These are phyloP conservation scores for Cylindrotheca fusiformis DNA, from an alignment of 108 stramenopile species.

Conservation along the genomic window DNA sequence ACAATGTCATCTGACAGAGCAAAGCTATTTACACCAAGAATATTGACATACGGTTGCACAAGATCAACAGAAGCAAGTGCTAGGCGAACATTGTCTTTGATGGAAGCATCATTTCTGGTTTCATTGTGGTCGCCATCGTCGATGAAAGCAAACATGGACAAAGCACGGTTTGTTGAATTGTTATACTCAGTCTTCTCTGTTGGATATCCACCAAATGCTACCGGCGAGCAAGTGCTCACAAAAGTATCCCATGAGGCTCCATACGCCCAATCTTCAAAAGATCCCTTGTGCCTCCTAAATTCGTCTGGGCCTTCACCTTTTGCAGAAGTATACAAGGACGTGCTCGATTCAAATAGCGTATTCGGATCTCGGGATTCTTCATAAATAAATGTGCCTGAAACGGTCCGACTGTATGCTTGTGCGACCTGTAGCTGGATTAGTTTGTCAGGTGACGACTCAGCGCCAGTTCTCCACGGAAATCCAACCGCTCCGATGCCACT, in stretches of 20 bases:
- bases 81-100: conserved; percentile 80
- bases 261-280: conserved; percentile 94
- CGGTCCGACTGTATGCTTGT: conserved; percentile 23
- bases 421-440: conserved; percentile 35
- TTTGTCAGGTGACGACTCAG: conserved; percentile 37
- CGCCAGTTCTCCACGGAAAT: background rate
- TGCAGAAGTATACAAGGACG: background rate
- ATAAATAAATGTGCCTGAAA: conserved; percentile 55
- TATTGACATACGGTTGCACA: conserved; percentile 83
- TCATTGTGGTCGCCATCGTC: no score
- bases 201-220: conserved; percentile 51
- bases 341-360: background rate
- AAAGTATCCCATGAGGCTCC: conserved; percentile 85
- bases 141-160: conserved; percentile 25
- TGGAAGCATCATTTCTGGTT: conserved; percentile 48
- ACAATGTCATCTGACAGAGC: conserved; percentile 53
- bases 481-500: conserved; percentile 39
- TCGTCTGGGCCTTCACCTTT: background rate
- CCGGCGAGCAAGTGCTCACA: conserved; percentile 62
- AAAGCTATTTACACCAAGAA: conserved; percentile 37
- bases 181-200: conserved; percentile 57
- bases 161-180: conserved; percentile 58
- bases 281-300: conserved; percentile 8
- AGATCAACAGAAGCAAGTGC: conserved; percentile 74
- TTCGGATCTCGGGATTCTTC: conserved; percentile 28